Conservation (phyloP, 352 stramenopile genomes). For the Thalassiosira delicatula region DNA sequence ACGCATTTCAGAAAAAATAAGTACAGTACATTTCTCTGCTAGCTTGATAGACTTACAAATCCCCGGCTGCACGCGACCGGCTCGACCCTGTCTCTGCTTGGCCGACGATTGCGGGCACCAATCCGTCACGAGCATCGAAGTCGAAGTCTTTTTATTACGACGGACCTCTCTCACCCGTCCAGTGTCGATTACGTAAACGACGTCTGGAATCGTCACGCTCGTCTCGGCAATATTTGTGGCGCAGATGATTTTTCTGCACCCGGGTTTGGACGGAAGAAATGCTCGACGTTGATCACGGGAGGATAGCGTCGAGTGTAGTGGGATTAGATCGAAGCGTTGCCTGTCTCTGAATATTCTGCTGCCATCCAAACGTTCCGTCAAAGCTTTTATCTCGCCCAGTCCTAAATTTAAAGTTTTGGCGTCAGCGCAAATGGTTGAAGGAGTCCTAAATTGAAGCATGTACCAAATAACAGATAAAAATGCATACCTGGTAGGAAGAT, state of each 20-base stretch:
- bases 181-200: conserved; percentile 77
- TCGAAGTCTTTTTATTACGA: conserved; percentile 77
- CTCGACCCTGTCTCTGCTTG: conserved; percentile 90
- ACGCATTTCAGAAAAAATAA: no score
- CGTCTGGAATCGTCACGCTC: conserved; percentile 70
- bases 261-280: not conserved
- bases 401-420: no score
- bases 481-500: conserved; percentile 81
- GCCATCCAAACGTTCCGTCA: conserved; percentile 63
- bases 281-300: conserved; percentile 42
- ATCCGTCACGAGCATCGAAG: conserved; percentile 89
- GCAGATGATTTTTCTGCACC: conserved; percentile 70
- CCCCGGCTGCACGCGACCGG: conserved; percentile 88
- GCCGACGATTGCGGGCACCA: conserved; percentile 88
- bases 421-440: no score
- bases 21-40: no score
- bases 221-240: conserved; percentile 74
- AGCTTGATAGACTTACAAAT: no score
- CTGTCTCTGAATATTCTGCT: conserved; percentile 60
- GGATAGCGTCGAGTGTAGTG: no score
- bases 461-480: no score
- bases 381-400: conserved; percentile 67
- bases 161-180: conserved; percentile 66
- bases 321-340: no score
- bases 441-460: no score